phyloP scores from a whole-genome alignment of 2,329 filamentous ascomycete genomes.

The Exserohilum turcica region DNA sequence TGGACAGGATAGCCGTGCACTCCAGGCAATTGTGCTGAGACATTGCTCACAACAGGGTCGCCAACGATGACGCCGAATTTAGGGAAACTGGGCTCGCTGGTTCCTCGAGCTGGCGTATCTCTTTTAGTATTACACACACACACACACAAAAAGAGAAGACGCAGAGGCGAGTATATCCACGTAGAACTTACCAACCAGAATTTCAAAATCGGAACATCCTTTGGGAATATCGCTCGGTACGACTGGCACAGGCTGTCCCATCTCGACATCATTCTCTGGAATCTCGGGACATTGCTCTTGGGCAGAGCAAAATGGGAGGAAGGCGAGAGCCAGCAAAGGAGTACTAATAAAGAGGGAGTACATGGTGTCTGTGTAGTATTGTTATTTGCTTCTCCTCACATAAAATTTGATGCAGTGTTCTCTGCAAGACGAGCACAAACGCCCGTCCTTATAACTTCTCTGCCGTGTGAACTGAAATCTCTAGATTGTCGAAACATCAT shows the following conservation, averaged over 20 bases:
- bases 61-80: conserved; percentile 7
- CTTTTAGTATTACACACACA: neutral
- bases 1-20: conserved; percentile 11
- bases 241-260: conserved; percentile 5
- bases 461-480: neutral
- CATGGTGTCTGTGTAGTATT: neutral
- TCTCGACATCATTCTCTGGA: neutral
- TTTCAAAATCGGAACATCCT: conserved; percentile 7
- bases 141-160: neutral
- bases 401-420: neutral
- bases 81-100: conserved; percentile 9
- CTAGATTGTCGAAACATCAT: neutral
- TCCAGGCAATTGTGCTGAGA: conserved; percentile 3
- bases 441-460: conserved; percentile 1
- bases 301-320: neutral
- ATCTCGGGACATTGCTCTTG: conserved; percentile 1
- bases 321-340: neutral
- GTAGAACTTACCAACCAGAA: conserved; percentile 4
- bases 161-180: no score
- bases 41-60: conserved; percentile 9
- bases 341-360: neutral
- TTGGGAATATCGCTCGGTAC: conserved; percentile 6
- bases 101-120: neutral
- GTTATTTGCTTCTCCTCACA: neutral
- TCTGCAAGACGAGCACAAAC: neutral